These are phyloP conservation scores for Hymenoscyphus scutula DNA, from an alignment of 2,329 filamentous ascomycete genomes.

Conservation along the genomic window DNA sequence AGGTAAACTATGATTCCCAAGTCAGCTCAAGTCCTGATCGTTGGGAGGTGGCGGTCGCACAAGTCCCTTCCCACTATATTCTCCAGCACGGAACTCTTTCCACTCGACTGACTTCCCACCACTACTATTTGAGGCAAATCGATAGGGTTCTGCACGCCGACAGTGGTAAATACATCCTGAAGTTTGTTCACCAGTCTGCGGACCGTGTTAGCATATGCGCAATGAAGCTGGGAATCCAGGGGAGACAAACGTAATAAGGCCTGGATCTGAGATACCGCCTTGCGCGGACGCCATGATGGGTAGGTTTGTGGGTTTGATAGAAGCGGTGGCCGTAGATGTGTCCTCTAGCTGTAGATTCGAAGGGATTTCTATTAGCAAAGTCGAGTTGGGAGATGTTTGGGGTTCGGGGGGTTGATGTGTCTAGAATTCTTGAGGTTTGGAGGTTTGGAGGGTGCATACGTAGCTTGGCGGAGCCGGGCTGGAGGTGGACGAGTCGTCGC, in stretches of 20 bases:
- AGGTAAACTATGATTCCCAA: slow-evolving; percentile 65
- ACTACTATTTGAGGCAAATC: slow-evolving; percentile 98
- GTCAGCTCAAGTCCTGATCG: slow-evolving; percentile 23
- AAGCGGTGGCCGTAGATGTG: slow-evolving; percentile 10
- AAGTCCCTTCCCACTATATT: slow-evolving; percentile 99
- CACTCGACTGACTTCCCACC: slow-evolving; percentile 96
- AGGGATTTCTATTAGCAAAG: slow-evolving; percentile 11
- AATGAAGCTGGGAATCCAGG: slow-evolving; percentile 24
- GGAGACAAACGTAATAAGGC: slow-evolving; percentile 59
- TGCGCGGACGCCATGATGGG: slow-evolving; percentile 33
- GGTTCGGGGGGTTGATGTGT: slow-evolving; percentile 3
- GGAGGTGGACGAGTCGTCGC: background rate
- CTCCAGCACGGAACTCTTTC: slow-evolving; percentile 98
- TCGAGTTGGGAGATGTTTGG: slow-evolving; percentile 1
- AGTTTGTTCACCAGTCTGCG: slow-evolving; percentile 91
- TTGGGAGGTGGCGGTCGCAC: slow-evolving; percentile 55
- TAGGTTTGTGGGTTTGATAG: slow-evolving; percentile 12
- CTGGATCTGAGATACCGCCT: slow-evolving; percentile 65
- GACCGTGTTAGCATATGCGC: slow-evolving; percentile 29
- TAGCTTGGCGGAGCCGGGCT: slow-evolving; percentile 1
- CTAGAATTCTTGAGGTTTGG: slow-evolving; percentile 10
- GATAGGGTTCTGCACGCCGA: slow-evolving; percentile 98
- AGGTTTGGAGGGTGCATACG: slow-evolving; percentile 18
- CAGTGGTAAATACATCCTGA: slow-evolving; percentile 98
- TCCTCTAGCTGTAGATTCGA: slow-evolving; percentile 5